Percentiles rank a stretch among this genome's conserved stretches.
These are phyloP conservation scores for Kodamaea plutei DNA, from an alignment of 1,139 yeast genomes.

Conservation along the genomic window DNA sequence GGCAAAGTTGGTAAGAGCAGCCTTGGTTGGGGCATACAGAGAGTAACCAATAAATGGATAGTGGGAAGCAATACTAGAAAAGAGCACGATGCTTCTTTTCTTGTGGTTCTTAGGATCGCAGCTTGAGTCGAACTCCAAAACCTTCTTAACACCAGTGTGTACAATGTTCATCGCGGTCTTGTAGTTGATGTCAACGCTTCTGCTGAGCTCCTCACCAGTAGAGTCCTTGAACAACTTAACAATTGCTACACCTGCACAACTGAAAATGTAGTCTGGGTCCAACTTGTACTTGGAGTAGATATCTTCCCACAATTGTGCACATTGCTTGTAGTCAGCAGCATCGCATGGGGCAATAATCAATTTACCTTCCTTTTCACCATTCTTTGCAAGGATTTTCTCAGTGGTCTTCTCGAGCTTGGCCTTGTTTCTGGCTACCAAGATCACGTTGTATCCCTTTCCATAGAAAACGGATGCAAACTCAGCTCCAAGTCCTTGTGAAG, in stretches of 20 bases:
- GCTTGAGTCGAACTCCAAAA: constrained; percentile 10
- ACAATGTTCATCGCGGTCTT: constrained; percentile 66
- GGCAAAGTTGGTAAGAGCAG: constrained; percentile 73
- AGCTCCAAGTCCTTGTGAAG: constrained; percentile 91
- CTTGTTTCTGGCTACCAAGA: constrained; percentile 73
- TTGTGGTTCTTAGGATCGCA: constrained; percentile 15
- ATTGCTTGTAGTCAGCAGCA: constrained; percentile 52
- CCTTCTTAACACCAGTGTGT: constrained; percentile 55
- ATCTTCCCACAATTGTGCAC: constrained; percentile 36
- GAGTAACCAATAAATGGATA: constrained; percentile 89
- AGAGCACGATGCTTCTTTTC: constrained; percentile 61
- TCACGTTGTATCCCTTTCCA: constrained; percentile 55
- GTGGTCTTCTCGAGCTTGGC: constrained; percentile 50
- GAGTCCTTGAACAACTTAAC: constrained; percentile 78
- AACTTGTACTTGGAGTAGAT: constrained; percentile 15
- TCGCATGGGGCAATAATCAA: constrained; percentile 50
- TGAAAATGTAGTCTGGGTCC: constrained; percentile 70
- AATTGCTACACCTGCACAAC: constrained; percentile 85
- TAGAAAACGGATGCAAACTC: constrained; percentile 66
- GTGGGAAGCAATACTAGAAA: constrained; percentile 78
- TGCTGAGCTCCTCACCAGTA: constrained; percentile 50
- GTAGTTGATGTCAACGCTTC: constrained; percentile 68
- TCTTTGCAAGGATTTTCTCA: constrained; percentile 30
- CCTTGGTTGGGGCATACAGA: constrained; percentile 86
- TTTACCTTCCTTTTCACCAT: constrained; percentile 1